Conservation (phyloP, 768 basidiomycete genomes). For the Russula olivacea region DNA sequence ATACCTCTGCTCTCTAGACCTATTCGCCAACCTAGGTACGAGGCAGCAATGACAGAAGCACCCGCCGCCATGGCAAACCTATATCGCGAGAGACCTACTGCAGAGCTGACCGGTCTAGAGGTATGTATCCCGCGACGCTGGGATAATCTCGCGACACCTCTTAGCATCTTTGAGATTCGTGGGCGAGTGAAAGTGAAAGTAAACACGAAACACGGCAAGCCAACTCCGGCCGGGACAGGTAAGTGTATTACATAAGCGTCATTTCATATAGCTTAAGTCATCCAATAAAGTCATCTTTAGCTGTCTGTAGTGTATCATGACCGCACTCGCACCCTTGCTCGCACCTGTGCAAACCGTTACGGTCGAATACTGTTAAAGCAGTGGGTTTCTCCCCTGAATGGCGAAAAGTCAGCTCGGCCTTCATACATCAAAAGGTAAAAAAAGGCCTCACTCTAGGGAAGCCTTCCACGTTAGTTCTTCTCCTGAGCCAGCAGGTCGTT, state of each 20-base stretch:
- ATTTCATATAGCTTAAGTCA: neutral
- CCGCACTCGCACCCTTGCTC: neutral
- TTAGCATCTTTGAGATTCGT: slow-evolving; percentile 15
- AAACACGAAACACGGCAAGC: neutral
- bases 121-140: slow-evolving; percentile 23
- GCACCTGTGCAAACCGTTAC: neutral
- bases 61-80: slow-evolving; percentile 28
- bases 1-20: slow-evolving; percentile 24
- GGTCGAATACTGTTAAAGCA: neutral
- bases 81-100: slow-evolving; percentile 7
- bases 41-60: slow-evolving; percentile 31
- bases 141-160: slow-evolving; percentile 12
- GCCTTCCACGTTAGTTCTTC: slow-evolving; percentile 10
- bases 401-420: neutral
- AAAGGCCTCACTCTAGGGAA: neutral
- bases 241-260: neutral
- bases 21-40: slow-evolving; percentile 34
- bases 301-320: neutral
- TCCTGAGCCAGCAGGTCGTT: slow-evolving; percentile 24
- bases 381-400: neutral
- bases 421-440: neutral
- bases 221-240: neutral
- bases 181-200: neutral
- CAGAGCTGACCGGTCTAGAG: slow-evolving; percentile 2
- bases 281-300: neutral